A percentile compares a stretch with the other conserved stretches of the same genome.
These are phyloP conservation scores for Lachancea meyersii DNA, from an alignment of 805 yeast genomes.

Conservation along the genomic window DNA sequence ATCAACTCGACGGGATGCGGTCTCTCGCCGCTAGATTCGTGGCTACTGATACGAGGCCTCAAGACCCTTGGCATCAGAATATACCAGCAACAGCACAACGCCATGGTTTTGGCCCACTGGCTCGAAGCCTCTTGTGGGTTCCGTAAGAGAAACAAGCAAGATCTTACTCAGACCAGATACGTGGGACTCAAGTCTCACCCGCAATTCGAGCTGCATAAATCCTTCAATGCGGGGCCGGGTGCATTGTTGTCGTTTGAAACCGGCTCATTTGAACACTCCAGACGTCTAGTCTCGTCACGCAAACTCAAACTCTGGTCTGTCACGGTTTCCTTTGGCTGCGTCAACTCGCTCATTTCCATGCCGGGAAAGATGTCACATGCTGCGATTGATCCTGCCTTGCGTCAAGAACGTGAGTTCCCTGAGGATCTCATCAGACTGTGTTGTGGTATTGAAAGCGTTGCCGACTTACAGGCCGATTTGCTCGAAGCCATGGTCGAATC, in stretches of 20 bases:
- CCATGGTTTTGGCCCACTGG: conserved; percentile 68
- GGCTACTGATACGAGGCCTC: conserved; percentile 83
- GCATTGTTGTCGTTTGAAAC: conserved; percentile 89
- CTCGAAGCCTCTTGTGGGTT: conserved; percentile 57
- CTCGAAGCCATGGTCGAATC: conserved; percentile 61
- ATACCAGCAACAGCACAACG: conserved; percentile 82
- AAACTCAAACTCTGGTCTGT: conserved; percentile 63
- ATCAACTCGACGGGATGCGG: conserved; percentile 91
- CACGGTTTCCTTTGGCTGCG: conserved; percentile 92
- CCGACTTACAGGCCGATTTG: conserved; percentile 78
- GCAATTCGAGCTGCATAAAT: conserved; percentile 69
- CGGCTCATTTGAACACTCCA: conserved; percentile 59
- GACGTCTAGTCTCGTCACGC: conserved; percentile 67
- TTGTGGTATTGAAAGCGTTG: conserved; percentile 80
- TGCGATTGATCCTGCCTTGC: conserved; percentile 81
- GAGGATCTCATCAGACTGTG: conserved; percentile 88
- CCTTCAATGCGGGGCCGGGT: conserved; percentile 78
- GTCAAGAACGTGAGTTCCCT: conserved; percentile 84
- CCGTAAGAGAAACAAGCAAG: conserved; percentile 14
- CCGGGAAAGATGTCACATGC: conserved; percentile 97
- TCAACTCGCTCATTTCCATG: conserved; percentile 84
- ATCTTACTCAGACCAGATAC: conserved; percentile 54
- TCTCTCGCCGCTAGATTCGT: conserved; percentile 84
- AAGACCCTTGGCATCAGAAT: conserved; percentile 81
- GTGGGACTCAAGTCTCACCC: conserved; percentile 83